A percentile compares a stretch with the other conserved stretches of the same genome.
These are phyloP conservation scores for Auricularia cornea DNA, from an alignment of 768 basidiomycete genomes.

Conservation along the genomic window DNA sequence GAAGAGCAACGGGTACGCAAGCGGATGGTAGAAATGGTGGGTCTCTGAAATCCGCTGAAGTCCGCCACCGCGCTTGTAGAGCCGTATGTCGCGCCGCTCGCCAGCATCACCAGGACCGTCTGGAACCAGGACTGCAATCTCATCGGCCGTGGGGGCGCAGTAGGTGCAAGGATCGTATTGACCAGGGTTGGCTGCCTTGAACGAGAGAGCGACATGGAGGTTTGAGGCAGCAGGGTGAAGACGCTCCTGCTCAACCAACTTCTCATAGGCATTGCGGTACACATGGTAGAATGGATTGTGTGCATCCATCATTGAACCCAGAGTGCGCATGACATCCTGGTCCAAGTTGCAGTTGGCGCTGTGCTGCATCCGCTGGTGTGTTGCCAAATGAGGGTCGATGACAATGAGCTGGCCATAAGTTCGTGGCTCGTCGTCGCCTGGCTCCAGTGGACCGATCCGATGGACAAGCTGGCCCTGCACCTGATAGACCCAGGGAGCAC, in stretches of 20 bases:
- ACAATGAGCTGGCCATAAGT: not conserved
- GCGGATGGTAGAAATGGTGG: constrained; percentile 27
- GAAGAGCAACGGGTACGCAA: constrained; percentile 40
- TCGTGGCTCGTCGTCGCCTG: constrained; percentile 6
- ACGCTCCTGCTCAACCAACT: too few species aligned
- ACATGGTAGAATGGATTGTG: too few species aligned
- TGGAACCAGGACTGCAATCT: constrained; percentile 37
- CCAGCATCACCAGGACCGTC: constrained; percentile 16
- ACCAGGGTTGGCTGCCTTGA: too few species aligned
- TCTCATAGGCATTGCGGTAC: too few species aligned
- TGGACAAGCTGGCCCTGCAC: constrained; percentile 33
- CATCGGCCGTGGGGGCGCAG: constrained; percentile 35
- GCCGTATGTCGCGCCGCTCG: constrained; percentile 27
- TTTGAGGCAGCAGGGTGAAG: too few species aligned
- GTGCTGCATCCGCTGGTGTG: too few species aligned
- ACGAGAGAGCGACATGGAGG: too few species aligned
- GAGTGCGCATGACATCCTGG: too few species aligned
- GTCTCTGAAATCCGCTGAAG: constrained; percentile 26
- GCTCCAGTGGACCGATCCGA: constrained; percentile 24
- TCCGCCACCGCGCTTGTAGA: constrained; percentile 16
- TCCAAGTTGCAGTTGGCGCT: too few species aligned
- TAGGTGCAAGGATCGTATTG: constrained; percentile 28
- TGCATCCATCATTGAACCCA: too few species aligned
- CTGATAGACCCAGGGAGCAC: constrained; percentile 27
- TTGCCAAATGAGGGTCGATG: not conserved